Base-by-base conservation (phyloP, 495 filamentous ascomycete genomes). In the Eremomyces bilateralis region DNA sequence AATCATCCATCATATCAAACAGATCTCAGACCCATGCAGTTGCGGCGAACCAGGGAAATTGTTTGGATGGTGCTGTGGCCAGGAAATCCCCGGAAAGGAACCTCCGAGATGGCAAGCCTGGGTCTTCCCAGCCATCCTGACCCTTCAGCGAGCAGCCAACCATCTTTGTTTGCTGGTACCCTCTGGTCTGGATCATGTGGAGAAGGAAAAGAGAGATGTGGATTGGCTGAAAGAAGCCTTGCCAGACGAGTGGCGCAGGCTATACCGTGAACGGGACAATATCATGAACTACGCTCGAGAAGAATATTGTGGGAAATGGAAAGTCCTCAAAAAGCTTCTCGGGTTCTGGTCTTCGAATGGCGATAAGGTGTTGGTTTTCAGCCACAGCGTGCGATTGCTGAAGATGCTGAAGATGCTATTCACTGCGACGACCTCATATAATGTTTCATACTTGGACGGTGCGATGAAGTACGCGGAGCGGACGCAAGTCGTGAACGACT, bases 291-390 rank as follows among this genome's bases (percentile, higher is more conserved):
- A 77, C 42, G 71, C 84, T 13, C 85, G 92, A 40, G 76, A 80
- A 0, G 79, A 92, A 34, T 93, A 85, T 44, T 97, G 88, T 47
- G 88, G 88, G 2, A 97, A 97, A 53, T 97, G 88, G 88, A 83
- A 83, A 53, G 69, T 95, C 13, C 59, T 97, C 11, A 73, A 71
- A 37, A 90, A 82, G 44, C 62, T 97, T 2, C 65, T 97, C 0
- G 70, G 68, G 17, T 88, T 84, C 54, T 97, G 88, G 88, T 69
- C 91, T 47, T 58, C 61, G 13, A 83, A 75, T 45, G 80, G 79
- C 4, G 83, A 95, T 51, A 97, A 97, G 52, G 88, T 92, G 1
- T 63, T 82, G 3, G 73, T 97, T 4, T 97, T 97, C 51, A 84
- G 76, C 3, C 84, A 95, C 43, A 80, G 71, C 37, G 80, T 95